Evolutionary conservation across 371 early-diverging fungal genomes (phyloP), one percentile per base, ranked within the genome.

Genomic region (Mortierella sp.): DNA sequence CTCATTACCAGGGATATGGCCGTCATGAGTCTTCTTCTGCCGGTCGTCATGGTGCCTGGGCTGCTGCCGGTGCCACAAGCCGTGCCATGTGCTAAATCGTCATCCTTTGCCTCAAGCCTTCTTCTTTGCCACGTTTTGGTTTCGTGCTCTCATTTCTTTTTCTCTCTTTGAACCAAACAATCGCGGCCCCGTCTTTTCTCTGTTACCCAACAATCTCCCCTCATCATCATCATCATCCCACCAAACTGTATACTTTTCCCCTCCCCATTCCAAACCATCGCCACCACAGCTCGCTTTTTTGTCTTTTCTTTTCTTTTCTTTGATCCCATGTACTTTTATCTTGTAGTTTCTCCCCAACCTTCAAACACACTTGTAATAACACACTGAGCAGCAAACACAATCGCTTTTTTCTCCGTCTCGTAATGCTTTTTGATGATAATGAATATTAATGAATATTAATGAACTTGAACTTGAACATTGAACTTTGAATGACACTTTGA

Each of bases 51-150:
- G 64, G 70, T 65, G 48, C 65, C 44, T 65, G 70, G 64, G 39
- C 64, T 34, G n/a, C 63, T 53, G 39, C 61, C 16, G 37, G 61
- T 61, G 61, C 61, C 61, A 61, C 61, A 61, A 70, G 73, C 73
- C 79, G 79, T 41, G 74, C 74, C 65, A 74, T 79, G 74, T 79
- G 74, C 67, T 79, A 68, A 79, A 64, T n/a, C n/a, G n/a, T n/a
- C n/a, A n/a, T n/a, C n/a, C n/a, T n/a, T n/a, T n/a, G n/a, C n/a
- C n/a, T n/a, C n/a, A 48, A n/a, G n/a, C 31, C 58, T 4, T 50
- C 9, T 50, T 24, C 53, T 16, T 61, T 34, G 61, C 61, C 61
- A 61, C 37, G 61, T 61, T 61, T 7, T 61, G 26, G 24, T n/a
- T n/a, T n/a, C n/a, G 19, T 61, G 61, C 61, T 61, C 61, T 61